A percentile compares a stretch with the other conserved stretches of the same genome.
These are phyloP conservation scores for Penicillium sp. DNA, from an alignment of 2,329 filamentous ascomycete genomes.

Conservation along the genomic window DNA sequence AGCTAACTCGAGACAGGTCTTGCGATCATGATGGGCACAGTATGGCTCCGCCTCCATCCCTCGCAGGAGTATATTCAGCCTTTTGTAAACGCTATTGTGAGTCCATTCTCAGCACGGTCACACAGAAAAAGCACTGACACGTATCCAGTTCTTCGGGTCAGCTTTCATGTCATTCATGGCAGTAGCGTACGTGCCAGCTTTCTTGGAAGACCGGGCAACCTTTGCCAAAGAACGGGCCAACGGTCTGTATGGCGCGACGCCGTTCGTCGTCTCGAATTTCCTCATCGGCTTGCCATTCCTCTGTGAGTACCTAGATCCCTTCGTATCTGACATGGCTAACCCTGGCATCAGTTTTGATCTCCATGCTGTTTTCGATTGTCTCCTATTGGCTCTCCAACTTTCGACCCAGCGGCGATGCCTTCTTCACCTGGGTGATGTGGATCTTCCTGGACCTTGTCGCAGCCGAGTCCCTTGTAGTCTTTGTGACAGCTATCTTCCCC, in stretches of 20 bases:
- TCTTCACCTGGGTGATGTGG: constrained; percentile 77
- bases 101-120: constrained; percentile 11
- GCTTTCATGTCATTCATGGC: constrained; percentile 78
- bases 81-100: constrained; percentile 70
- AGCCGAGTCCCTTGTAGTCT: constrained; percentile 73
- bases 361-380: constrained; percentile 67
- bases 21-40: constrained; percentile 81
- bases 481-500: constrained; percentile 66
- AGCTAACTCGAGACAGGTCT: constrained; percentile 45
- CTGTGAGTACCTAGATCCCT: constrained; percentile 40
- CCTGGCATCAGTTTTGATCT: constrained; percentile 55
- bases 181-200: constrained; percentile 77
- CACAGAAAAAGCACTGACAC: constrained; percentile 1
- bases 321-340: not conserved
- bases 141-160: constrained; percentile 56
- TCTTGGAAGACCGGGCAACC: constrained; percentile 68
- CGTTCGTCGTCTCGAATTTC: constrained; percentile 74
- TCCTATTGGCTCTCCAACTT: constrained; percentile 79
- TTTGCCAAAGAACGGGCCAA: constrained; percentile 75
- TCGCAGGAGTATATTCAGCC: constrained; percentile 69
- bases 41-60: constrained; percentile 68
- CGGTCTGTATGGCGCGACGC: constrained; percentile 67
- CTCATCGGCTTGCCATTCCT: constrained; percentile 74
- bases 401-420: constrained; percentile 56
- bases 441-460: constrained; percentile 78